A percentile compares a stretch with the other conserved stretches of the same genome.
phyloP scores from a whole-genome alignment of 2,329 filamentous ascomycete genomes.

The Thielaviopsis punctulata region DNA sequence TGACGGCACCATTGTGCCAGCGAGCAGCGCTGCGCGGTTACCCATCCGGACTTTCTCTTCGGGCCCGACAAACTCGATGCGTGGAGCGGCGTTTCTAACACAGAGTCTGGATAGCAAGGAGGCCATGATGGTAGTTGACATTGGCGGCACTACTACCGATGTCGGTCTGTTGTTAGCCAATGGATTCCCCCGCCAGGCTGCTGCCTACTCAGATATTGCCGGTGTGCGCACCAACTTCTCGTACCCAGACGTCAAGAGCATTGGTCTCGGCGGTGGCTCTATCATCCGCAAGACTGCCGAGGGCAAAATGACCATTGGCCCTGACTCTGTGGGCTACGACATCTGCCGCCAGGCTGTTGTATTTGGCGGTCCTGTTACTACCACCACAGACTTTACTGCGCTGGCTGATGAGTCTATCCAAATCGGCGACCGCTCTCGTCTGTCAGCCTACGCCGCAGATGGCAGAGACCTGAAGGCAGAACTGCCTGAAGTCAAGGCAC shows the following conservation, averaged over 20 bases:
- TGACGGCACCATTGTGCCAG: conserved; percentile 42
- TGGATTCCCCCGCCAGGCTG: conserved; percentile 45
- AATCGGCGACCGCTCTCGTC: conserved; percentile 19
- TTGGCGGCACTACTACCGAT: conserved; percentile 50
- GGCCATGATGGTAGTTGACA: conserved; percentile 42
- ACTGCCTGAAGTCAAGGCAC: conserved; percentile 12
- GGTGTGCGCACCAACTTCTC: conserved; percentile 46
- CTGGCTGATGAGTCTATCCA: conserved; percentile 12
- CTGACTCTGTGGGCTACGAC: conserved; percentile 44
- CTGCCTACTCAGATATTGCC: conserved; percentile 43
- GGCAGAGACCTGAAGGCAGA: conserved; percentile 14
- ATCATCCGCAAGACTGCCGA: conserved; percentile 24
- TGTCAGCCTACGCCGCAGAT: conserved; percentile 13
- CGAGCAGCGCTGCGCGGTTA: conserved; percentile 32
- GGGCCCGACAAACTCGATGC: conserved; percentile 47
- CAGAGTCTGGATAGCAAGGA: conserved; percentile 21
- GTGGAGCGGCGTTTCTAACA: conserved; percentile 42
- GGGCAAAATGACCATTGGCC: conserved; percentile 29
- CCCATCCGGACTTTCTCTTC: conserved; percentile 46
- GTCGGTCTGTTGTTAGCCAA: conserved; percentile 42
- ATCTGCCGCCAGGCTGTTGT: conserved; percentile 34
- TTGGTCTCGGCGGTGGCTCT: conserved; percentile 42
- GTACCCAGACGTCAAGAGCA: conserved; percentile 39
- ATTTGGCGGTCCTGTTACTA: conserved; percentile 39
- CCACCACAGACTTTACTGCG: conserved; percentile 38